These are phyloP conservation scores for Clitopilus hobsonii DNA, from an alignment of 768 basidiomycete genomes.

Conservation along the genomic window DNA sequence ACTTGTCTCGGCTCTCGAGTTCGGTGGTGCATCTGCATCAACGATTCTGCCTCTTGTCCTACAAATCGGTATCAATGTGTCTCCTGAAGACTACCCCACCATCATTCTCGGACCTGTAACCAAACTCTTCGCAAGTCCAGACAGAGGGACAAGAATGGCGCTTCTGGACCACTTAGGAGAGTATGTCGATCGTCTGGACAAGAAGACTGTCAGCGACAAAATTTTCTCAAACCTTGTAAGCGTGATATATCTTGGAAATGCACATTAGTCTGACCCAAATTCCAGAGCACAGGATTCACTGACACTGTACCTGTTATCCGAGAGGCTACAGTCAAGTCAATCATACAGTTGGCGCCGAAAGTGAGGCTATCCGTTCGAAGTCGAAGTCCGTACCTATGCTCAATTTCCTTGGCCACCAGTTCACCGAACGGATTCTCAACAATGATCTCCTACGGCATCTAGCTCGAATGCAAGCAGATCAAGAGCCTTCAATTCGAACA, in stretches of 20 bases:
- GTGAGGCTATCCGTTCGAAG: conserved; percentile 29
- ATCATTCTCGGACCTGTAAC: conserved; percentile 74
- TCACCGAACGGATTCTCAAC: conserved; percentile 89
- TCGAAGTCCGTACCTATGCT: background rate
- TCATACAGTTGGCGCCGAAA: conserved; percentile 81
- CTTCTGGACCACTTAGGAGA: conserved; percentile 81
- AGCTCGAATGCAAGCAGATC: conserved; percentile 88
- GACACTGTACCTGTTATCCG: conserved; percentile 94
- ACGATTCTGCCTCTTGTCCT: conserved; percentile 81
- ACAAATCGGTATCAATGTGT: conserved; percentile 67
- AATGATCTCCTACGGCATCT: conserved; percentile 93
- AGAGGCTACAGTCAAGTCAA: conserved; percentile 89
- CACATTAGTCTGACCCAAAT: conserved; percentile 2
- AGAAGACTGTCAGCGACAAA: conserved; percentile 78
- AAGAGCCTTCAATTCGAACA: conserved; percentile 92
- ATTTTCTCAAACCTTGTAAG: conserved; percentile 91
- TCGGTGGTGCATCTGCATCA: conserved; percentile 71
- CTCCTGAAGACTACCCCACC: conserved; percentile 65
- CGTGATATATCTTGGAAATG: conserved; percentile 3
- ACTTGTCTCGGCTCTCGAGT: conserved; percentile 72
- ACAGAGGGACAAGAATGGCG: conserved; percentile 92
- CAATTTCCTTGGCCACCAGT: conserved; percentile 34
- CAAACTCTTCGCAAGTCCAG: conserved; percentile 83
- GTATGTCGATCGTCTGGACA: conserved; percentile 84
- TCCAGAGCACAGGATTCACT: conserved; percentile 89